Conservation (phyloP, 371 early-diverging fungal species). For the Funneliformis caledonium region DNA sequence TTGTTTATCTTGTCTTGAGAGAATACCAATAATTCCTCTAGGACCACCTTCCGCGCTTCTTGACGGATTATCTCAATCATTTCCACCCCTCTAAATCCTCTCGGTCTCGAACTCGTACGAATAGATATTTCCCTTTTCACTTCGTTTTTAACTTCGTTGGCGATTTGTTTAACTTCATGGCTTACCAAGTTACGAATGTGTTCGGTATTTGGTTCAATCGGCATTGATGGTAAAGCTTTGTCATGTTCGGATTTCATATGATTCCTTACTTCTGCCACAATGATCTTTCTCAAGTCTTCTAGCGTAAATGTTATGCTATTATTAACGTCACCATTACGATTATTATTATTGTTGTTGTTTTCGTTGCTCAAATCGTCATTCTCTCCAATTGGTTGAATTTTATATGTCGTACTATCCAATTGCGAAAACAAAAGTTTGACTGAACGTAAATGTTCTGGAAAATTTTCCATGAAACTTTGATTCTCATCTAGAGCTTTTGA, state of each 20-base stretch:
- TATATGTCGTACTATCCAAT: not conserved
- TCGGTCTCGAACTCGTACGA: not conserved
- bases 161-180: not conserved
- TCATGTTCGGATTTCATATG: not conserved
- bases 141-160: not conserved
- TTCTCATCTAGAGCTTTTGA: not conserved
- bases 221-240: no score
- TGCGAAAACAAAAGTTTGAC: not conserved
- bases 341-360: not conserved
- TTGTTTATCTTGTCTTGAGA: constrained; percentile 34
- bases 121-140: not conserved
- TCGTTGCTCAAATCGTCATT: not conserved
- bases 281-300: not conserved
- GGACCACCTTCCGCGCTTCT: constrained; percentile 10
- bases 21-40: constrained; percentile 14
- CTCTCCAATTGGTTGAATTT: constrained; percentile 1
- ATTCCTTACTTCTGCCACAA: constrained; percentile 6
- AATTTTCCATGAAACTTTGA: not conserved
- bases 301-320: not conserved
- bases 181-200: not conserved
- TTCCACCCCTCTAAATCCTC: not conserved
- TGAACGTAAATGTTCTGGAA: not conserved
- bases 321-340: not conserved
- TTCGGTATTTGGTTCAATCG: not conserved
- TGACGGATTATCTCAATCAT: constrained; percentile 21